These are phyloP conservation scores for Picochlorum sp. DNA, from an alignment of 139 green algal species.

Conservation along the genomic window DNA sequence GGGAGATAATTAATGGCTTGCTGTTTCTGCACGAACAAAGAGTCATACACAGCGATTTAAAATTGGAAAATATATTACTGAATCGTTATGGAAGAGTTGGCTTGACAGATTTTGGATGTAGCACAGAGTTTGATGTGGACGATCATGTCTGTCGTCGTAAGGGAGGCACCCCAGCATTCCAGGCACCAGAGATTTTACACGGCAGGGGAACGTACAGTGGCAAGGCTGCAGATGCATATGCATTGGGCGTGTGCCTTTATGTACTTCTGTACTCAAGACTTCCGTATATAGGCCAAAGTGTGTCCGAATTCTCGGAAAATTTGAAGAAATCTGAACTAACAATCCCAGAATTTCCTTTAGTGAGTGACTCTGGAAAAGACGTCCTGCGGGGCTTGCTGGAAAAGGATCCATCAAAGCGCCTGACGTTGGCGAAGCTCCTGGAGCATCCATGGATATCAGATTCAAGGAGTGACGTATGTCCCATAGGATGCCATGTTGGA, in stretches of 20 bases:
- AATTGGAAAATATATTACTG: conserved; percentile 80
- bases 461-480: not conserved
- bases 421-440: conserved; percentile 54
- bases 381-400: conserved; percentile 59
- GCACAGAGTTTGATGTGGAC: conserved; percentile 20
- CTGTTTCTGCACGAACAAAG: conserved; percentile 69
- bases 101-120: conserved; percentile 78
- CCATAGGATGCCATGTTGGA: no score
- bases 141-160: conserved; percentile 36
- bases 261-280: conserved; percentile 69
- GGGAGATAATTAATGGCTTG: conserved; percentile 60
- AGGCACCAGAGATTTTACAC: conserved; percentile 59
- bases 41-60: conserved; percentile 79
- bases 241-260: conserved; percentile 73
- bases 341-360: conserved; percentile 45
- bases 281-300: conserved; percentile 53
- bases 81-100: conserved; percentile 45
- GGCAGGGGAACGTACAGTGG: conserved; percentile 41
- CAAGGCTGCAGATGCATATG: conserved; percentile 69
- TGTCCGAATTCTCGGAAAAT: conserved; percentile 55
- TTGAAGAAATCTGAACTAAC: conserved; percentile 62
- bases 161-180: conserved; percentile 61
- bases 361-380: conserved; percentile 39
- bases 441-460: conserved; percentile 63
- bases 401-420: conserved; percentile 67